Percentiles rank a stretch among this genome's conserved stretches.
Conservation (phyloP, 495 filamentous ascomycete species). For the Penicilliopsis zonata region DNA sequence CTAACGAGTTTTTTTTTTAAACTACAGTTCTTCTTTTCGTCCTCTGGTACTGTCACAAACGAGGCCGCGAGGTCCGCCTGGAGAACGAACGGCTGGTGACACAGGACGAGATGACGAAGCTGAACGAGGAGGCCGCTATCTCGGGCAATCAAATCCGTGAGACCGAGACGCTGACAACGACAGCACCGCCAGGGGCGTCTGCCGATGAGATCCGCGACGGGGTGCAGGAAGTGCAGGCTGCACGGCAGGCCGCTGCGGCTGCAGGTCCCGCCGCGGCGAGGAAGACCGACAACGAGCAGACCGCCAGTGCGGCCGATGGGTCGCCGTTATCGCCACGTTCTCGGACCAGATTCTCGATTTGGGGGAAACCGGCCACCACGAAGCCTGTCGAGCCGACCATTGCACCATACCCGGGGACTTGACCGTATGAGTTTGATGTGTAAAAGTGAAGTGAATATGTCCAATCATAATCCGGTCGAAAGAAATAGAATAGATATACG, state of each 20-base stretch:
- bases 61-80: constrained; percentile 72
- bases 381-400: constrained; percentile 12
- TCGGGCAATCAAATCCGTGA: constrained; percentile 21
- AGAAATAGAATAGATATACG: too few relatives aligned
- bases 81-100: constrained; percentile 53
- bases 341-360: constrained; percentile 24
- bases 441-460: too few relatives aligned
- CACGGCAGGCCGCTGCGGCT: constrained; percentile 13
- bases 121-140: constrained; percentile 27
- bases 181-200: constrained; percentile 32
- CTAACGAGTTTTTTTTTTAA: neutral
- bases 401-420: constrained; percentile 33
- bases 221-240: constrained; percentile 24
- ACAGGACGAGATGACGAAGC: constrained; percentile 31
- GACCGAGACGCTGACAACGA: constrained; percentile 32
- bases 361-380: constrained; percentile 15
- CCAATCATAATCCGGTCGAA: too few relatives aligned
- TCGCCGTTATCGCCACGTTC: constrained; percentile 14
- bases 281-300: constrained; percentile 3
- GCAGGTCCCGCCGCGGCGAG: constrained; percentile 2
- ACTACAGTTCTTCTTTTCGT: constrained; percentile 68
- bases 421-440: constrained; percentile 9
- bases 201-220: constrained; percentile 28
- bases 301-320: neutral
- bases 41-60: constrained; percentile 95